Base-by-base conservation (phyloP, 345 rosid genomes). In the Microthlaspi erraticum region DNA sequence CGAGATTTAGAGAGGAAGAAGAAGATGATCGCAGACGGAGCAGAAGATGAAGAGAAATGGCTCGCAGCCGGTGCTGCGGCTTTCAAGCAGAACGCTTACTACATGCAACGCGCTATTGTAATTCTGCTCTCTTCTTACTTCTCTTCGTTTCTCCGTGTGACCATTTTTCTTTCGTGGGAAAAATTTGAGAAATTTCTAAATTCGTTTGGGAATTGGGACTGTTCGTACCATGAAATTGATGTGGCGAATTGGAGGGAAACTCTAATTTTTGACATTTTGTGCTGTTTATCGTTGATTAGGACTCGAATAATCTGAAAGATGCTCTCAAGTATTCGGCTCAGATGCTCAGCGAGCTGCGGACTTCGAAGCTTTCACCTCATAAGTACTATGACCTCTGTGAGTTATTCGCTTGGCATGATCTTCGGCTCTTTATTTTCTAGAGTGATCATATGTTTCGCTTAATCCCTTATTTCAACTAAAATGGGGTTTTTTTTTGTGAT, bases 81-180 rank as follows among this genome's bases (percentile, higher is more conserved):
- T 77, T 96, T 94, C 69, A 97, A 94, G 70, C 99, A 94, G 77
- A 94, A 92, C 81, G 95, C 99, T 61, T 94, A 89, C 74, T 83
- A 81, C 87, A 94, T 94, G 98, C 97, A 94, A 72, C 99, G 99
- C 62, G 98, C 99, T 69, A 72, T 91, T 92, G 99, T 94, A 88
- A 81, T 38, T 50, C 75, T 23, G 11, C 48, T 10, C 32, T 42
- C 51, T 50, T 16, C 29, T 33, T 5, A 56, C 49, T 45, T 41
- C 1, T 9, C 55, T 61, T 79, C 43, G 36, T 66, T 74, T 77
- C 60, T 67, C 53, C 13, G 39, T 66, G 46, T 66, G 46, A 67
- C 59, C 23, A 16, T 38, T 36, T 36, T 62, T 8, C 9, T 34
- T 10, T 54, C 45, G 8, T 61, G 62, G 12, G 66, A 56, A 60